These are phyloP conservation scores for Lobosporangium transversale DNA, from an alignment of 192 early-diverging fungal genomes.

Conservation along the genomic window DNA sequence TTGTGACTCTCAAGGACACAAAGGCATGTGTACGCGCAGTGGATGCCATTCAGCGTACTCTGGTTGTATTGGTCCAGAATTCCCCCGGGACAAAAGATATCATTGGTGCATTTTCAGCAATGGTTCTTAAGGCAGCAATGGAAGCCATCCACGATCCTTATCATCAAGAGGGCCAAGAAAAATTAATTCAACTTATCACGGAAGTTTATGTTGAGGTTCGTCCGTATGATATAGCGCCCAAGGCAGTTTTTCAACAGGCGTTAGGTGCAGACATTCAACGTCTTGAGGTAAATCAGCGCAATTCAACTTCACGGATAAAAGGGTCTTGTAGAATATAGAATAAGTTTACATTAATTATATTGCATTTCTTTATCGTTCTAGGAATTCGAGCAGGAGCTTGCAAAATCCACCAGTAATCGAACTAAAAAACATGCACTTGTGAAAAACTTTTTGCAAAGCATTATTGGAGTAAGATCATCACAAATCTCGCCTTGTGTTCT, in stretches of 20 bases:
- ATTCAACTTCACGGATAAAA: no score
- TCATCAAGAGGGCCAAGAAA: slow-evolving; percentile 50
- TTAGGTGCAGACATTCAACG: slow-evolving; percentile 21
- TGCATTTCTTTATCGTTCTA: neutral
- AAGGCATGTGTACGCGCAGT: slow-evolving; percentile 17
- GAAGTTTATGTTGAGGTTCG: slow-evolving; percentile 52
- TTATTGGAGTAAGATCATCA: slow-evolving; percentile 28
- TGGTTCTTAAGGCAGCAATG: slow-evolving; percentile 29
- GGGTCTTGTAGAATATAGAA: no score
- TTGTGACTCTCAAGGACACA: slow-evolving; percentile 45
- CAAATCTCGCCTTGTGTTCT: neutral
- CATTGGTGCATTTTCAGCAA: slow-evolving; percentile 12
- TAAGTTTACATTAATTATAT: no score
- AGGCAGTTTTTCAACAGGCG: slow-evolving; percentile 22
- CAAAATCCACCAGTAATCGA: slow-evolving; percentile 5
- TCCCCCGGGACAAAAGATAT: slow-evolving; percentile 21
- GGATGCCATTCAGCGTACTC: slow-evolving; percentile 20
- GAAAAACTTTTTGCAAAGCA: slow-evolving; percentile 43
- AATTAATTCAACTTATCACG: slow-evolving; percentile 39
- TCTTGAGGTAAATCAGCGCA: slow-evolving; percentile 20
- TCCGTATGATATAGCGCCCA: slow-evolving; percentile 29
- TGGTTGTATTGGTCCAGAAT: slow-evolving; percentile 23
- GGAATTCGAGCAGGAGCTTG: slow-evolving; percentile 36
- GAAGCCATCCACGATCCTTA: slow-evolving; percentile 44
- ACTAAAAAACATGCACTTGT: slow-evolving; percentile 43